Percentiles rank a stretch among this genome's conserved stretches.
phyloP scores from a whole-genome alignment of 1,139 yeast species.

The Spathaspora sp. region DNA sequence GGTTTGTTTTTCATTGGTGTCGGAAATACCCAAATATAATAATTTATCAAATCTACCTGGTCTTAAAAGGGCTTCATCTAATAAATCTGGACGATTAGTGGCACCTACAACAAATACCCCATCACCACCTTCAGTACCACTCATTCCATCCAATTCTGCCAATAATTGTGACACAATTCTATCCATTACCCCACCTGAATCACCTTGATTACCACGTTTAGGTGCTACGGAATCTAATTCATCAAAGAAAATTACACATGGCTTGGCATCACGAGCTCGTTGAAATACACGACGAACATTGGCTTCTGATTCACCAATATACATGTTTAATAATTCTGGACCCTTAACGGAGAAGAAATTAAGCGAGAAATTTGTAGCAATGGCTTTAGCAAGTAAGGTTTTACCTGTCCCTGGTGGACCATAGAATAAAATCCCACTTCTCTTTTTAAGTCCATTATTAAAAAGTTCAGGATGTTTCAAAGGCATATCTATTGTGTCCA shows the following conservation, averaged over 20 bases:
- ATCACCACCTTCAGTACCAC: conserved; percentile 63
- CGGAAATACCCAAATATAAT: conserved; percentile 90
- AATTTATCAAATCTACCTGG: conserved; percentile 97
- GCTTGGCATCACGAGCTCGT: conserved; percentile 91
- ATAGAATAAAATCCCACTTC: conserved; percentile 91
- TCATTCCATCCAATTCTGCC: conserved; percentile 96
- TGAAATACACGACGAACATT: conserved; percentile 93
- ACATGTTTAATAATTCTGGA: conserved; percentile 93
- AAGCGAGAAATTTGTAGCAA: conserved; percentile 89
- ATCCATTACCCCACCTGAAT: conserved; percentile 98
- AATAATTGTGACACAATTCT: conserved; percentile 91
- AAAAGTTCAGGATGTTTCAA: conserved; percentile 89
- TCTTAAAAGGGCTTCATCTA: conserved; percentile 89
- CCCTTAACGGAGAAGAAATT: conserved; percentile 96
- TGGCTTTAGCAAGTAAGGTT: conserved; percentile 91
- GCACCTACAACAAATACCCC: conserved; percentile 98
- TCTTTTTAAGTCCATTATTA: conserved; percentile 82
- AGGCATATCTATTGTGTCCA: conserved; percentile 96
- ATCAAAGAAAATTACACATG: conserved; percentile 95
- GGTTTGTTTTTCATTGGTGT: conserved; percentile 83
- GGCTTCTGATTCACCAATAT: conserved; percentile 97
- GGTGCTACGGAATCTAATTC: conserved; percentile 98
- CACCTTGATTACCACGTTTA: conserved; percentile 96
- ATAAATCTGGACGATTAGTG: conserved; percentile 89
- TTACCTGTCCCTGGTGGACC: conserved; percentile 99